These are phyloP conservation scores for Crithidia expoeki DNA, from an alignment of 208 protist species.

Conservation along the genomic window DNA sequence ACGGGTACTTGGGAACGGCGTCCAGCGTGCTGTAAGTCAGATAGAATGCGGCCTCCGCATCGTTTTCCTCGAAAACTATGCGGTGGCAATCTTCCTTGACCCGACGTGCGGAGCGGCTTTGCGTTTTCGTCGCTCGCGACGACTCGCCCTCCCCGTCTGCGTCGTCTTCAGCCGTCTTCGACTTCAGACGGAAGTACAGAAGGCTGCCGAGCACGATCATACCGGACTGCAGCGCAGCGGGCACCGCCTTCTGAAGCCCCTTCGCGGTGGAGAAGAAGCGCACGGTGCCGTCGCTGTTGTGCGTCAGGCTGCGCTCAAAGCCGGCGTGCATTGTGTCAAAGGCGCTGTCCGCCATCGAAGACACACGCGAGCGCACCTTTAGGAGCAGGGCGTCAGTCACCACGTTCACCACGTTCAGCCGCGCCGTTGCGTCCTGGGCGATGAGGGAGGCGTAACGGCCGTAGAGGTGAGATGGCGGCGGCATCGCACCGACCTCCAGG, in stretches of 20 bases:
- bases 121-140: not conserved
- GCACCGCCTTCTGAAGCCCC: conserved; percentile 64
- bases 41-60: conserved; percentile 60
- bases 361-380: conserved; percentile 62
- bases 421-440: conserved; percentile 57
- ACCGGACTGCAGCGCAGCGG: conserved; percentile 63
- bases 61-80: conserved; percentile 50
- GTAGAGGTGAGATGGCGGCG: conserved; percentile 46
- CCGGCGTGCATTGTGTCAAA: conserved; percentile 73
- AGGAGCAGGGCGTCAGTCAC: conserved; percentile 64
- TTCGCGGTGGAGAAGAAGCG: conserved; percentile 74
- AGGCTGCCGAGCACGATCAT: conserved; percentile 70
- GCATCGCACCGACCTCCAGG: conserved; percentile 32
- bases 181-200: conserved; percentile 79
- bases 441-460: conserved; percentile 59
- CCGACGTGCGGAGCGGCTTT: conserved; percentile 37
- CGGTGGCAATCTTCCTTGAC: conserved; percentile 25
- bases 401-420: conserved; percentile 48
- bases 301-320: conserved; percentile 77
- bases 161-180: conserved; percentile 15
- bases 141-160: not conserved
- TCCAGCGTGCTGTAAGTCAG: conserved; percentile 59
- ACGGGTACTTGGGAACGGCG: conserved; percentile 44
- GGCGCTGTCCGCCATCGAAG: conserved; percentile 78
- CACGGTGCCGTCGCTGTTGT: conserved; percentile 70